Evolutionary conservation across 306 rosid species (phyloP).

Genomic region (Sophora flavescens): DNA sequence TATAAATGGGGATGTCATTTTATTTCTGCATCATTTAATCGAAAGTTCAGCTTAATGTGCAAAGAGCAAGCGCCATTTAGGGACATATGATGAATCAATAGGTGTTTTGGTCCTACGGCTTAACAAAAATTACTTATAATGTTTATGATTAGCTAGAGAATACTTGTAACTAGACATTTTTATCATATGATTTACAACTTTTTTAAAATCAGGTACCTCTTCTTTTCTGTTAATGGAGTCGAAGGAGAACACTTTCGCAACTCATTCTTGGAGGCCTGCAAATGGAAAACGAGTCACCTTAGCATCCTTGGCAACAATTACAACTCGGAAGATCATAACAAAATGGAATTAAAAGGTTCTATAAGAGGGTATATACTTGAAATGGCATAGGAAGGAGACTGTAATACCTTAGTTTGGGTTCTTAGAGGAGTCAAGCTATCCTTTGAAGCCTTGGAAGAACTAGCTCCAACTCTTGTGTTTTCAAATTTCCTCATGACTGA

Average conservation of each 20-base stretch:
- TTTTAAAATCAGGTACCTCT: slow-evolving; percentile 51
- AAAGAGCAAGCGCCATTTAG: slow-evolving; percentile 55
- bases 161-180: neutral
- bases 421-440: slow-evolving; percentile 71
- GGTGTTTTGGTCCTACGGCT: slow-evolving; percentile 52
- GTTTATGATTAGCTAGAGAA: neutral
- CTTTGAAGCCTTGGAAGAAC: slow-evolving; percentile 69
- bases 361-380: neutral
- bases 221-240: slow-evolving; percentile 66
- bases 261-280: slow-evolving; percentile 63
- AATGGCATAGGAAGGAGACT: slow-evolving; percentile 2
- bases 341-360: neutral
- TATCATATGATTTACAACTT: neutral
- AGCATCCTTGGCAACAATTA: neutral
- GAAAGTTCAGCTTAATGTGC: slow-evolving; percentile 46
- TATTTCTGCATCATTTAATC: slow-evolving; percentile 64
- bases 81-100: slow-evolving; percentile 42
- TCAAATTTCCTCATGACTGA: slow-evolving; percentile 85
- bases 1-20: slow-evolving; percentile 59
- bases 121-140: neutral
- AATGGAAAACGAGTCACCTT: slow-evolving; percentile 24
- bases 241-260: slow-evolving; percentile 52
- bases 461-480: slow-evolving; percentile 64
- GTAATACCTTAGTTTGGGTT: slow-evolving; percentile 77
- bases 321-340: neutral